Base-by-base conservation (phyloP, 2,329 filamentous ascomycete genomes). In the Cladosporium phlei region DNA sequence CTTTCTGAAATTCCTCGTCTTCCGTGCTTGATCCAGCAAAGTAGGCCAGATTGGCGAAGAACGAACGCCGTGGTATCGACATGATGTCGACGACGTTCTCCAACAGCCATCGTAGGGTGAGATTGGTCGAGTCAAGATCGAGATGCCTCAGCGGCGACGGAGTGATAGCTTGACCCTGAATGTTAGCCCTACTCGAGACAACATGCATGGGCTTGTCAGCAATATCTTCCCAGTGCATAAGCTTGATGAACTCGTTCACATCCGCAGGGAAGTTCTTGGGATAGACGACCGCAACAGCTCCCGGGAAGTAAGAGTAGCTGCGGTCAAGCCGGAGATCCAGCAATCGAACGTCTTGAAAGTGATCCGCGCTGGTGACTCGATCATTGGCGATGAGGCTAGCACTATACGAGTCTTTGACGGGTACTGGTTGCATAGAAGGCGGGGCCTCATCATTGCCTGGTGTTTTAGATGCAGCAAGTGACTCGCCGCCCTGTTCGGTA, bases 291-390 rank as follows among this genome's bases (percentile, higher is more conserved):
- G 95, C 70, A 19, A 87, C 84, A 57, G 95, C 87, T 5, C 91
- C 90, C 0, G 93, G 89, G 0, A 61, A 62, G 58, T 83, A 85
- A 35, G 64, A 70, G 62, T 69, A 65, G 2, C 60, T 54, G 35
- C 59, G 62, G 3, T 67, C 57, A 10, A 72, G 66, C 9, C 63
- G 73, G 11, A 97, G 72, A 1, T 73, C 76, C n/a, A 96, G 67
- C 43, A 86, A 79, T 0, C 93, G 85, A 34, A 97, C 91, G 69
- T 98, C 93, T 70, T 98, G 93, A 83, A 88, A 96, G 68, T 98
- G 93, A 1, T 72, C 71, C 1, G 65, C 38, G 0, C 90, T 82
- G 0, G 93, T 98, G 5, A 95, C 66, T 12, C 90, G 79, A 14
- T 72, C 65, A 60, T 95, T 95, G n/a, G 68, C 63, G 1, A 72